These are phyloP conservation scores for Xylaria digitata DNA, from an alignment of 2,329 filamentous ascomycete species.

Conservation along the genomic window DNA sequence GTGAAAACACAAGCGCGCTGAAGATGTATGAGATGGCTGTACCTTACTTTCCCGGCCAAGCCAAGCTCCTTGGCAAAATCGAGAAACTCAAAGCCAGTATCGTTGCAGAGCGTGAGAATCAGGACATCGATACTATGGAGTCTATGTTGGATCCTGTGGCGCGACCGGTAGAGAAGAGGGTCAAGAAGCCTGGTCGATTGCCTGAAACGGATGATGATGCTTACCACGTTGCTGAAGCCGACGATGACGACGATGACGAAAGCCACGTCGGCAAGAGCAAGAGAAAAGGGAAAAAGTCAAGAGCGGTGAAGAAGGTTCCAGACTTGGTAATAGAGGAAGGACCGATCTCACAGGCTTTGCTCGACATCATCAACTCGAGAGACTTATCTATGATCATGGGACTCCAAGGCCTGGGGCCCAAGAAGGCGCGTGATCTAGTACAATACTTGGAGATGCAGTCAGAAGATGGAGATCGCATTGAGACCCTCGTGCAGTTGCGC, in stretches of 20 bases:
- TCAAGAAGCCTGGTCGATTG: constrained; percentile 47
- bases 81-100: constrained; percentile 69
- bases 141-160: constrained; percentile 24
- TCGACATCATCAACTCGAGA: constrained; percentile 79
- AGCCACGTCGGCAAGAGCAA: constrained; percentile 46
- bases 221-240: constrained; percentile 56
- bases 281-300: constrained; percentile 42
- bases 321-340: constrained; percentile 45
- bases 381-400: constrained; percentile 73
- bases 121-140: constrained; percentile 24
- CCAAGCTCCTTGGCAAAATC: constrained; percentile 79
- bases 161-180: constrained; percentile 40
- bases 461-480: constrained; percentile 57
- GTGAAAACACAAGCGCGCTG: constrained; percentile 81
- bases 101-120: constrained; percentile 45
- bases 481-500: constrained; percentile 63
- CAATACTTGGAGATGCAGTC: constrained; percentile 63
- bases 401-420: constrained; percentile 76
- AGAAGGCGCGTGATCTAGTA: constrained; percentile 73
- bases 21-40: constrained; percentile 88
- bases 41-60: constrained; percentile 86
- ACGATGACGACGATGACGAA: constrained; percentile 46
- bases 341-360: constrained; percentile 64
- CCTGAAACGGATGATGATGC: constrained; percentile 40
- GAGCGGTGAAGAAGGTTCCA: constrained; percentile 30